phyloP scores from a whole-genome alignment of 352 stramenopile species.

The Pythium periplocum region DNA sequence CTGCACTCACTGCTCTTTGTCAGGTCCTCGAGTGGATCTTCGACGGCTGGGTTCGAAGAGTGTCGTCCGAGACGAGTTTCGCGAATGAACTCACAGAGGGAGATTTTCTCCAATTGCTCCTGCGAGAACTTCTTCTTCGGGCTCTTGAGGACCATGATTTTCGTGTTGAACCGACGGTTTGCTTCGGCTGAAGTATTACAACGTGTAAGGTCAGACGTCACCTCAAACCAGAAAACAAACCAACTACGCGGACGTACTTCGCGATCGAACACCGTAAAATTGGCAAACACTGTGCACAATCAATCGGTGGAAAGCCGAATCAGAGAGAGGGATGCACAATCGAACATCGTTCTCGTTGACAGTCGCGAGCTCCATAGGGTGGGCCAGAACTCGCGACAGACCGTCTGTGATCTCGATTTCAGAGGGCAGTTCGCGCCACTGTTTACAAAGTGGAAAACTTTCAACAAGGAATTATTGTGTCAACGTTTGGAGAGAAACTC shows the following conservation, averaged over 20 bases:
- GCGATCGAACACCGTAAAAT: conserved; percentile 81
- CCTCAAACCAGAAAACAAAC: background rate
- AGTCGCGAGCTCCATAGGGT: conserved; percentile 56
- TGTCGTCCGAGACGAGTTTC: conserved; percentile 51
- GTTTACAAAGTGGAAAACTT: conserved; percentile 1
- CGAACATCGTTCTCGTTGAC: conserved; percentile 58
- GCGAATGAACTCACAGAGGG: conserved; percentile 72
- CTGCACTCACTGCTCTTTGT: conserved; percentile 80
- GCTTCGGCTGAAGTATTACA: conserved; percentile 37
- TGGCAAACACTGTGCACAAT: conserved; percentile 87
- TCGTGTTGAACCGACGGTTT: conserved; percentile 64
- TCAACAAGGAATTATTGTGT: no score
- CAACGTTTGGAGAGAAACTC: background rate
- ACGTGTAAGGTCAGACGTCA: background rate
- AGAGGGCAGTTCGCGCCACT: conserved; percentile 76
- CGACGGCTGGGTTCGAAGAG: background rate
- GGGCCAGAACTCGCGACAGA: conserved; percentile 51
- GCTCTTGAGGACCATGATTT: conserved; percentile 76
- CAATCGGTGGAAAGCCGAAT: conserved; percentile 84
- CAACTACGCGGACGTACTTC: conserved; percentile 45
- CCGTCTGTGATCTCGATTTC: conserved; percentile 58
- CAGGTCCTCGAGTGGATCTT: conserved; percentile 44
- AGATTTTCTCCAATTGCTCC: conserved; percentile 49
- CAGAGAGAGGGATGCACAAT: conserved; percentile 66
- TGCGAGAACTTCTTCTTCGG: conserved; percentile 43